These are phyloP conservation scores for Malus domestica DNA, from an alignment of 306 rosid genomes.

Conservation along the genomic window DNA sequence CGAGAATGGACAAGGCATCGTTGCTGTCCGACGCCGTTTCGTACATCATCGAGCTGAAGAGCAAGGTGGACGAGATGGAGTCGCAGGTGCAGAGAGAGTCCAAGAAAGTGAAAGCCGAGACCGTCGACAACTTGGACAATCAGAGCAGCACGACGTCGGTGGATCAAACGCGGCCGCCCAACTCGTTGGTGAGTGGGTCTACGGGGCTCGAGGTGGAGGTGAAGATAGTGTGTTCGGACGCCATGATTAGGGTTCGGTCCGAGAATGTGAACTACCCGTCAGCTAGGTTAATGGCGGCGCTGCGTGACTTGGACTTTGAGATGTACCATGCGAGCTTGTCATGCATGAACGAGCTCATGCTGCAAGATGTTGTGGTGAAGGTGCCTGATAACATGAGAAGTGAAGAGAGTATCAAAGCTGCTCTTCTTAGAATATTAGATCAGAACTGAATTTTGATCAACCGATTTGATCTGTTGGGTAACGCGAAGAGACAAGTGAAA, in stretches of 20 bases:
- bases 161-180: constrained; percentile 27
- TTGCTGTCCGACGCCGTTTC: constrained; percentile 69
- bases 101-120: constrained; percentile 44
- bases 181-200: neutral
- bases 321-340: constrained; percentile 73
- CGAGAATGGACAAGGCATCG: constrained; percentile 92
- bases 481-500: neutral
- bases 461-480: neutral
- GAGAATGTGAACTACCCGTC: constrained; percentile 57
- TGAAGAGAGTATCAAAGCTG: constrained; percentile 43
- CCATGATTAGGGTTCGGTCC: constrained; percentile 71
- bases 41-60: constrained; percentile 59
- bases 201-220: constrained; percentile 50
- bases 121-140: constrained; percentile 32
- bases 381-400: constrained; percentile 33
- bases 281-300: constrained; percentile 52
- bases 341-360: constrained; percentile 56
- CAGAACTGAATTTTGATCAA: neutral
- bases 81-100: constrained; percentile 24
- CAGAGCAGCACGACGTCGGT: constrained; percentile 61
- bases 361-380: constrained; percentile 66
- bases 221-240: constrained; percentile 55
- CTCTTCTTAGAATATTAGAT: constrained; percentile 41
- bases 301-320: constrained; percentile 55
- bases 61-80: constrained; percentile 54